A percentile compares a stretch with the other conserved stretches of the same genome.
phyloP scores from a whole-genome alignment of 352 stramenopile genomes.

The Peronospora destructor region DNA sequence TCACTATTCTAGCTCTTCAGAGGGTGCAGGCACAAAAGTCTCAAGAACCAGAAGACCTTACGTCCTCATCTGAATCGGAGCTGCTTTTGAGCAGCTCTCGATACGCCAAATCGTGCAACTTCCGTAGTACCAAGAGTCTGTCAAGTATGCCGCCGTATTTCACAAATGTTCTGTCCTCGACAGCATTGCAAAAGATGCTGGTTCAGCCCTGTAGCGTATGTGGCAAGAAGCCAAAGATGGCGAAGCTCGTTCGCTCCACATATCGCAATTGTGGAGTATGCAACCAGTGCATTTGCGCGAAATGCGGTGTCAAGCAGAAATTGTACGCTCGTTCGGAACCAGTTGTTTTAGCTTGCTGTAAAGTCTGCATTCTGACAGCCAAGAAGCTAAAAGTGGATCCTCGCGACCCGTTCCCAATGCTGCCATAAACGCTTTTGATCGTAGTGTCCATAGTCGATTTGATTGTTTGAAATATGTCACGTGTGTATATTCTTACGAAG shows the following conservation, averaged over 20 bases:
- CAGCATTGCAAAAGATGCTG: conserved; percentile 10
- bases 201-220: conserved; percentile 24
- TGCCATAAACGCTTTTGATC: neutral
- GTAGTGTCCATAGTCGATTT: too few species aligned
- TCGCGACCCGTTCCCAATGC: conserved; percentile 48
- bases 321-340: conserved; percentile 37
- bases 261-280: conserved; percentile 44
- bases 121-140: conserved; percentile 20
- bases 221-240: conserved; percentile 29
- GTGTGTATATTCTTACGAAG: too few species aligned
- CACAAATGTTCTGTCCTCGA: conserved; percentile 1
- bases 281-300: conserved; percentile 31
- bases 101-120: conserved; percentile 17
- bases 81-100: conserved; percentile 14
- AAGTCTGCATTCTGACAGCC: conserved; percentile 36
- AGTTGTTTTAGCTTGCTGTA: conserved; percentile 43
- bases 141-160: conserved; percentile 2
- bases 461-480: too few species aligned
- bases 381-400: conserved; percentile 40
- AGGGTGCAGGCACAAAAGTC: conserved; percentile 1
- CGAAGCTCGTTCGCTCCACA: conserved; percentile 21
- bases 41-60: conserved; percentile 15
- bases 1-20: conserved; percentile 26
- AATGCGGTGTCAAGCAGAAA: conserved; percentile 46
- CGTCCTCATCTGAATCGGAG: conserved; percentile 20